Evolutionary conservation across 225 moss, liverwort and hornwort genomes (phyloP), one percentile per base, ranked within the genome.

Genomic region (Polytrichum commune): DNA sequence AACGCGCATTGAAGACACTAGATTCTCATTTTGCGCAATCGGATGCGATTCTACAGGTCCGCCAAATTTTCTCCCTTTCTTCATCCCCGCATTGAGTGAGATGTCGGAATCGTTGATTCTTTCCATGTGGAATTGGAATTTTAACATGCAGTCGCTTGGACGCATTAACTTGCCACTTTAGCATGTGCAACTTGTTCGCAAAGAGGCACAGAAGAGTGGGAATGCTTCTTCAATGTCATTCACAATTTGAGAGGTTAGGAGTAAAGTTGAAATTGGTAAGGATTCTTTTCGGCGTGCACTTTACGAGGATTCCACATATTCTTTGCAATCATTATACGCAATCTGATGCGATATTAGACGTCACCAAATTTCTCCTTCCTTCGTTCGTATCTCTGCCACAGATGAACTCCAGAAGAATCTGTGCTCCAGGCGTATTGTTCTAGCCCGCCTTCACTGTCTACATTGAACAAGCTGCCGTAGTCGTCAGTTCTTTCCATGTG

Each of bases 1-100:
- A 79, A 62, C 76, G 66, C 73, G 83, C 81, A 23, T 69, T 83
- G 33, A 83, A 77, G 70, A 73, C 83, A 5, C 53, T 89, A 78
- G 83, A 86, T 53, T 76, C 81, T 18, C 81, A 83, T 70, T 86
- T 89, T 73, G 81, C 81, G 0, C 86, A 81, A 69, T 80, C 89
- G 23, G 85, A 89, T 71, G 76, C 83, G 53, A 54, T 83, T 55
- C 73, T 89, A 16, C 80, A 83, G 86, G 89, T 89, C 66, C 18
- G 62, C 27, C 61, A 32, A 23, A 13, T 67, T 28, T 27, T 6
- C 4, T 32, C 28, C 58, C 63, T 53, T 71, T 30, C 10, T 46
- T 13, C 46, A 46, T 16, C 46, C 65, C 19, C 9, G 27, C 54
- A 55, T 55, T 65, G 54, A 38, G 60, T 29, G 63, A 26, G 62